Percentiles rank a stretch among this genome's conserved stretches.
phyloP scores from a whole-genome alignment of 768 basidiomycete genomes.

The Multifurca ochricompacta region DNA sequence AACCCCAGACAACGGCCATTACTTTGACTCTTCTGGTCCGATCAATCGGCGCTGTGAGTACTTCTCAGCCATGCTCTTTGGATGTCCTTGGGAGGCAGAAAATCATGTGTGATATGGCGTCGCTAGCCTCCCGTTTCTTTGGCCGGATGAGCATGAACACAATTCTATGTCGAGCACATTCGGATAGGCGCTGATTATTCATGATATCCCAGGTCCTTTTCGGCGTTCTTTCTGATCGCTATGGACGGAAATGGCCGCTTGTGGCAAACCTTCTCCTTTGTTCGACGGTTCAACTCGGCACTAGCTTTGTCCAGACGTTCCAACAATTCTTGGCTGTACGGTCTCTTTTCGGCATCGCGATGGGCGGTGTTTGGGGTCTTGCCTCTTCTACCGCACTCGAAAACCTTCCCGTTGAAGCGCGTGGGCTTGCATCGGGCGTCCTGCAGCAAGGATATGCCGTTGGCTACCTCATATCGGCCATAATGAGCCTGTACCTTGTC shows the following conservation, averaged over 20 bases:
- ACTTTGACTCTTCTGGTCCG: conserved; percentile 92
- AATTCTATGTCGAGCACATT: too few relatives aligned
- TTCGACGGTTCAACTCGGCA: conserved; percentile 64
- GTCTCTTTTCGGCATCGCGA: conserved; percentile 76
- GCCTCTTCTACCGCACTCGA: conserved; percentile 79
- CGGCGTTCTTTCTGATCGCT: conserved; percentile 81
- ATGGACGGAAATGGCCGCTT: conserved; percentile 90
- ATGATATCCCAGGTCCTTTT: conserved; percentile 46
- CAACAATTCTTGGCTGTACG: conserved; percentile 73
- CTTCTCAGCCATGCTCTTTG: background rate
- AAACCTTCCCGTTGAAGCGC: conserved; percentile 77
- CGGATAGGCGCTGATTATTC: background rate
- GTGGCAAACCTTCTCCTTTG: conserved; percentile 68
- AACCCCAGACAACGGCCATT: conserved; percentile 61
- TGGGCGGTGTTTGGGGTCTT: conserved; percentile 89
- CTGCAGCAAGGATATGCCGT: conserved; percentile 86
- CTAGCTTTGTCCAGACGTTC: conserved; percentile 75
- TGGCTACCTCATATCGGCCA: conserved; percentile 78
- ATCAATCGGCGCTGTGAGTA: conserved; percentile 57
- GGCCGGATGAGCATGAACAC: background rate
- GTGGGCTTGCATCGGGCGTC: conserved; percentile 79
- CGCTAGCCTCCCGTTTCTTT: too few relatives aligned
- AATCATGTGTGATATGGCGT: background rate
- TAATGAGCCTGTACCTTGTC: conserved; percentile 67
- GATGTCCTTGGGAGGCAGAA: background rate